Base-by-base conservation (phyloP, 495 filamentous ascomycete genomes). In the Mycothermus thermophilus region DNA sequence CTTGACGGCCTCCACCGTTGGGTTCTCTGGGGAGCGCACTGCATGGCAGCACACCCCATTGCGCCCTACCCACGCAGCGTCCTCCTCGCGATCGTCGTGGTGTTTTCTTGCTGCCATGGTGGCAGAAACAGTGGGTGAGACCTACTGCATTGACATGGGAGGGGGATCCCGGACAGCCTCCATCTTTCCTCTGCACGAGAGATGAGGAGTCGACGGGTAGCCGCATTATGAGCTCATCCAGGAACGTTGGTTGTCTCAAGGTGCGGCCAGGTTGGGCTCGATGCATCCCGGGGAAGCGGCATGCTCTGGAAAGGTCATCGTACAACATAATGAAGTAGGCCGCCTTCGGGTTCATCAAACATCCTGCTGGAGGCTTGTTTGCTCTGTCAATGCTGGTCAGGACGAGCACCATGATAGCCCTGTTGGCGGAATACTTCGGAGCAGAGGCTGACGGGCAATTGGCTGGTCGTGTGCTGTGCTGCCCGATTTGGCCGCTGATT, bases 261-360 rank as follows among this genome's bases (percentile, higher is more conserved):
- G 24, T 16, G 30, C 19, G 17, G 12, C 25, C 33, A 34, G 34
- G 37, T 34, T 35, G 35, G 29, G 32, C 34, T 38, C 26, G 18
- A 32, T 45, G 34, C 34, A 38, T 43, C 37, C 37, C 42, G 30
- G 24, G 37, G 24, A 23, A 30, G 33, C 23, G 29, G 12, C 16
- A 24, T 19, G 35, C 13, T 27, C 22, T 37, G 32, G 33, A 26
- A 27, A 30, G 13, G 29, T 24, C 23, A 34, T 46, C 18, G 37
- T 39, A 51, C 48, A 35, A 25, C 45, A 51, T 45, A 23, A 30
- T 22, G 37, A 46, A 39, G 47, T 37, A 50, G 43, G 44, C 43
- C 46, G 49, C 43, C 46, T 42, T 40, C 34, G 26, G 35, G 14
- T n/a, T n/a, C n/a, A n/a, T n/a, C 25, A 17, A 33, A 21, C 4